Evolutionary conservation across 2,329 filamentous ascomycete species (phyloP).

Genomic region (Ophiostoma fasciatum): DNA sequence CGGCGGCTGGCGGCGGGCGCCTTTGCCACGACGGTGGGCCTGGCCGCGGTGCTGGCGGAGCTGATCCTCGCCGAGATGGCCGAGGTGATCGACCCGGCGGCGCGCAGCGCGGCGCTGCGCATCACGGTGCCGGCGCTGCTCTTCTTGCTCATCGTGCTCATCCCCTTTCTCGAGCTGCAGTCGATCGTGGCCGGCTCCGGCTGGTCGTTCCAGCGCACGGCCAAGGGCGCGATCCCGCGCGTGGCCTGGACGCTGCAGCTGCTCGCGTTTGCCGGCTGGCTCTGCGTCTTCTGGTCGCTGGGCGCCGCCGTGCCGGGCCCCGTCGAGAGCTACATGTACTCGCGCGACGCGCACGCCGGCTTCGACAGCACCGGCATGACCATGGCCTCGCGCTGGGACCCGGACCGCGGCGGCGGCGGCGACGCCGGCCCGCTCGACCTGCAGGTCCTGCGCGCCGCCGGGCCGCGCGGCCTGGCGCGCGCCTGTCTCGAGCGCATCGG

Average conservation of each 20-base stretch:
- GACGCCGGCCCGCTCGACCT: not conserved
- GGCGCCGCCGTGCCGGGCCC: constrained; percentile 39
- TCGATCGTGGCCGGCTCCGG: constrained; percentile 43
- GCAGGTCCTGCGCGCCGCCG: not conserved
- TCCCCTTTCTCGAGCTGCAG: constrained; percentile 67
- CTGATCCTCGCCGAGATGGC: constrained; percentile 75
- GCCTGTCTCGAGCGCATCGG: constrained; percentile 57
- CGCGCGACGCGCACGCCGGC: constrained; percentile 13
- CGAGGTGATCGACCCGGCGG: constrained; percentile 53
- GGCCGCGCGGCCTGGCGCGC: constrained; percentile 23
- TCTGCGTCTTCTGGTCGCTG: constrained; percentile 63
- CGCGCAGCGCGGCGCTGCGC: constrained; percentile 52
- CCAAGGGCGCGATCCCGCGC: constrained; percentile 40
- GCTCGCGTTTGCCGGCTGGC: constrained; percentile 50
- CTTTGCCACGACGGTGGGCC: constrained; percentile 62
- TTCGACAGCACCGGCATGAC: constrained; percentile 20
- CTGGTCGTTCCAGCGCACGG: constrained; percentile 45
- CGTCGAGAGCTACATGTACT: constrained; percentile 13
- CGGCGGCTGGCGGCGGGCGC: constrained; percentile 43
- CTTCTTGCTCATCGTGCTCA: constrained; percentile 56
- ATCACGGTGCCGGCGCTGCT: constrained; percentile 57
- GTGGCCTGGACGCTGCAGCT: constrained; percentile 50
- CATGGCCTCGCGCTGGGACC: constrained; percentile 13
- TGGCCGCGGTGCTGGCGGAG: constrained; percentile 64
- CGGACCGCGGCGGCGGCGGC: not conserved